These are phyloP conservation scores for Geosiphon pyriformis DNA, from an alignment of 192 early-diverging fungal species.

Conservation along the genomic window DNA sequence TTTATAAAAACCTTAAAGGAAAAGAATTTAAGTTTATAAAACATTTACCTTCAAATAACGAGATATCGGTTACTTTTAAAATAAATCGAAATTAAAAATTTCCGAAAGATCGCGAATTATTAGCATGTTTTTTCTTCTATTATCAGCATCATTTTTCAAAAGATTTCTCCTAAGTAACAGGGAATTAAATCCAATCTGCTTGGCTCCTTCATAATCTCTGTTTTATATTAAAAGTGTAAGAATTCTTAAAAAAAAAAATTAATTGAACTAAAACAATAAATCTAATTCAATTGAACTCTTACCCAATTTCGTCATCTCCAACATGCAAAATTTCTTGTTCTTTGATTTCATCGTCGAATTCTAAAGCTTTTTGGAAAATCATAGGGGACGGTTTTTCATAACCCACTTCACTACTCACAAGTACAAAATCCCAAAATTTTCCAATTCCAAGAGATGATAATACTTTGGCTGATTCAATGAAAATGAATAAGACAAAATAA, in stretches of 20 bases:
- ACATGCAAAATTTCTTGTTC: slow-evolving; percentile 50
- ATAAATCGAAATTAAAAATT: no score
- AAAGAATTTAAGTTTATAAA: no score
- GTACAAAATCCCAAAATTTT: slow-evolving; percentile 54
- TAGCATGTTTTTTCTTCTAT: no score
- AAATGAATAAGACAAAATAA: neutral
- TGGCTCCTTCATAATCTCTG: slow-evolving; percentile 23
- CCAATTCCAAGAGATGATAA: slow-evolving; percentile 35
- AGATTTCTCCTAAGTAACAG: slow-evolving; percentile 8
- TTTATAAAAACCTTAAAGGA: no score
- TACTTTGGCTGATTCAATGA: slow-evolving; percentile 27
- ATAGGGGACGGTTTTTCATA: slow-evolving; percentile 48
- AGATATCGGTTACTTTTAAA: no score
- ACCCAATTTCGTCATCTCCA: slow-evolving; percentile 50
- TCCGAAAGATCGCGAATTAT: no score
- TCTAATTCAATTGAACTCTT: slow-evolving; percentile 7
- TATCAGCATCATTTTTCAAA: no score
- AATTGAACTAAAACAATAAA: neutral
- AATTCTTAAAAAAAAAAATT: neutral
- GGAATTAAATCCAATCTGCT: slow-evolving; percentile 7
- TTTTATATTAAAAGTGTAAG: no score
- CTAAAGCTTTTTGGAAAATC: slow-evolving; percentile 51
- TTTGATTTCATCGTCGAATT: slow-evolving; percentile 20
- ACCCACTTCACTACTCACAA: slow-evolving; percentile 45
- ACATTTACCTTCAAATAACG: no score